Percentiles rank a stretch among this genome's conserved stretches.
Conservation (phyloP, 371 early-diverging fungal species). For the Massospora cicadina region DNA sequence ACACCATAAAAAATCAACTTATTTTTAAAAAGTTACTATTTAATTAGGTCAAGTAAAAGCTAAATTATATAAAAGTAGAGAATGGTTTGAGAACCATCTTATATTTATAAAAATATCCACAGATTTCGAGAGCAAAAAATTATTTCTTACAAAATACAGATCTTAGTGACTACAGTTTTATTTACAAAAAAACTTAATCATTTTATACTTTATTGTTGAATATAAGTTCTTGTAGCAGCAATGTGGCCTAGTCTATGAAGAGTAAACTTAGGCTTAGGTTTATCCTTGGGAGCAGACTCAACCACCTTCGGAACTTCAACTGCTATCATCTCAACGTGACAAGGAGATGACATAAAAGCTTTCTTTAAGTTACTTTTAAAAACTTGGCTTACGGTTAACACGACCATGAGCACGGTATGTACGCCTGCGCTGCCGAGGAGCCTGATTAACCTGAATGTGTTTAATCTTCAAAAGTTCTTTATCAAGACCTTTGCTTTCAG, state of each 20-base stretch:
- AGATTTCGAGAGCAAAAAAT: too few species aligned
- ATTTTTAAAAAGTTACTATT: too few species aligned
- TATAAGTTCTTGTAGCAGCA: not conserved
- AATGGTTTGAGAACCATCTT: too few species aligned
- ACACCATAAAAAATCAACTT: too few species aligned
- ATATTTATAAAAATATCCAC: too few species aligned
- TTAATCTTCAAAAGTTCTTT: conserved; percentile 70
- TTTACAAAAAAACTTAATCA: too few species aligned
- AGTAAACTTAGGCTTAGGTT: conserved; percentile 26
- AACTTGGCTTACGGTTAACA: conserved; percentile 41
- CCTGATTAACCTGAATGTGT: conserved; percentile 97
- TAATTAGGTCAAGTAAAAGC: too few species aligned
- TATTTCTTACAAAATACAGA: too few species aligned
- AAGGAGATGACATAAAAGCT: conserved; percentile 90
- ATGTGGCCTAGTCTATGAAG: conserved; percentile 30
- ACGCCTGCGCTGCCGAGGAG: conserved; percentile 95
- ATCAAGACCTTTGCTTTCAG: conserved; percentile 87
- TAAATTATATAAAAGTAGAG: too few species aligned
- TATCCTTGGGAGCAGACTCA: conserved; percentile 35
- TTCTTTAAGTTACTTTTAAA: conserved; percentile 2
- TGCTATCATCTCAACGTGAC: conserved; percentile 92
- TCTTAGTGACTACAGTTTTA: too few species aligned
- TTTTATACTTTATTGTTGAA: not conserved
- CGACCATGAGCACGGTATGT: conserved; percentile 99
- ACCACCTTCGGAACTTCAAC: conserved; percentile 69